Base-by-base conservation (phyloP, 2,329 filamentous ascomycete species). In the Alternaria solani region DNA sequence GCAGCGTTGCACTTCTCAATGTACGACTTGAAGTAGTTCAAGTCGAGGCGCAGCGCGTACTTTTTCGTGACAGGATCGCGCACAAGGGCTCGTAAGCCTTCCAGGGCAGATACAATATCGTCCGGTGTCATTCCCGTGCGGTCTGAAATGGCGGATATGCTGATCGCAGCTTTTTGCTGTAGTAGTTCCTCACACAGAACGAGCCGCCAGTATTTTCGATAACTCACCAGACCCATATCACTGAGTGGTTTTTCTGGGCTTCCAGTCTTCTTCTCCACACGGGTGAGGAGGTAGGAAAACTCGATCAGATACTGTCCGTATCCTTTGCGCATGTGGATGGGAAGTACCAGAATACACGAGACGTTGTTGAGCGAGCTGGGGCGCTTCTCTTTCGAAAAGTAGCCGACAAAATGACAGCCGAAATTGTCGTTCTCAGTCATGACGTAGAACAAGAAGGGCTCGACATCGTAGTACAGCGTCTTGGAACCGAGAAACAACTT, bases 401-500 rank as follows among this genome's bases (percentile, higher is more conserved):
- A 99, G n/a, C 95, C 95, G 26, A 98, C 94, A 68, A 99, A 95
- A 76, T 97, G 95, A 75, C 95, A 97, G 18, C 94, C 94, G 18
- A 90, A 87, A 57, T 95, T 91, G 73, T 97, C 92, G 69, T 94
- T 94, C 71, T 97, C 95, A 66, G 93, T 96, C 81, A 98, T 92
- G 70, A 97, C 94, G 77, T 98, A 98, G 81, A 98, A 98, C 7
- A 98, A 80, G 77, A 98, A 98, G 0, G 94, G 95, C 68, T 98
- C 94, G 2, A 98, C 94, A 72, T 98, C 94, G 80, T 98, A 98
- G 82, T 98, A 98, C 4, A 98, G 85, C 0, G 95, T 99, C 79
- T 99, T 99, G 55, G 96, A 97, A 23, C 96, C 95, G n/a, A 99
- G 85, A 77, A 99, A 99, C 23, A 99, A 85, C 80, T 99, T 99